phyloP scores from a whole-genome alignment of 1,139 yeast genomes.

The Sugiyamaella novakii region DNA sequence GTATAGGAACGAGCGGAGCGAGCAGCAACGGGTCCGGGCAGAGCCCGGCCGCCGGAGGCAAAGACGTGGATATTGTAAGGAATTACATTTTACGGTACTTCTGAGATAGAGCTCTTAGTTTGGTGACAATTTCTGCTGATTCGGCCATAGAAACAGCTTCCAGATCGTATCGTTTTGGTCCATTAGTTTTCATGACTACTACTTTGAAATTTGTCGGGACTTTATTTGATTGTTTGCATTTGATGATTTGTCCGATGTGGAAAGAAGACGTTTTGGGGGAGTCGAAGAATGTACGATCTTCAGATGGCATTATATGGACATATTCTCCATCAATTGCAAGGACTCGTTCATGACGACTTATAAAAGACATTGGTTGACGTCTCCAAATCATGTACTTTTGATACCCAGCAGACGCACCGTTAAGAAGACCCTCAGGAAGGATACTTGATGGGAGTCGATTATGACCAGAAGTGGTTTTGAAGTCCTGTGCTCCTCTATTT shows the following conservation, averaged over 20 bases:
- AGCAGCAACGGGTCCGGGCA: constrained; percentile 3
- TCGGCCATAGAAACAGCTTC: constrained; percentile 69
- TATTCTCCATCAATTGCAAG: constrained; percentile 92
- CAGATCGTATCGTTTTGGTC: constrained; percentile 78
- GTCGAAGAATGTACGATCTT: constrained; percentile 64
- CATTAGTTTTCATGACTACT: constrained; percentile 66
- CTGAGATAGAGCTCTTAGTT: constrained; percentile 45
- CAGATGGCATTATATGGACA: constrained; percentile 84
- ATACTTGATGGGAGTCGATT: constrained; percentile 15
- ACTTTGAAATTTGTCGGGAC: constrained; percentile 81
- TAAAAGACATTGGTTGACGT: constrained; percentile 80
- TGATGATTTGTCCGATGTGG: constrained; percentile 76
- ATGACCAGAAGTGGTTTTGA: constrained; percentile 5
- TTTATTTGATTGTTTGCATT: constrained; percentile 76
- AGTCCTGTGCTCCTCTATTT: constrained; percentile 13
- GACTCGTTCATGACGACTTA: constrained; percentile 77
- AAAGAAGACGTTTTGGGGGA: constrained; percentile 85
- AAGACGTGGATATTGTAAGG: background rate
- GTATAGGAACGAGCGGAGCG: too few species aligned
- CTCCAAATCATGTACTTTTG: constrained; percentile 80
- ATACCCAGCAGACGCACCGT: constrained; percentile 38
- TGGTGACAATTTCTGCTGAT: constrained; percentile 73
- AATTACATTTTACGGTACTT: constrained; percentile 24
- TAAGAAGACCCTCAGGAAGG: constrained; percentile 25
- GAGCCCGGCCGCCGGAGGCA: constrained; percentile 5